Conservation (phyloP, 257 asterid genomes). For the Fraxinus quadrangulata region DNA sequence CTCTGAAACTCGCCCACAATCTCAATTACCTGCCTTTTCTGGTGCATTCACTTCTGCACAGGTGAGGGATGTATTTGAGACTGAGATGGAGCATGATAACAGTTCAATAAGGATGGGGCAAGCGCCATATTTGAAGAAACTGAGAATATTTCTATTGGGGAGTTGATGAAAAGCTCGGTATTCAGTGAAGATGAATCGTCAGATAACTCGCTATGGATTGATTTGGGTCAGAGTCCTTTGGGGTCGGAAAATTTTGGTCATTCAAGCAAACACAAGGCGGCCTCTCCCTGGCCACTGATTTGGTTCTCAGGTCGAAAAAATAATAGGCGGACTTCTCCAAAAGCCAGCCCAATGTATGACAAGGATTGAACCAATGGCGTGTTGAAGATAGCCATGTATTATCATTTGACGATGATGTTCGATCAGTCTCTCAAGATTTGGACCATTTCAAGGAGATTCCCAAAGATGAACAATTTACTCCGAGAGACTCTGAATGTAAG, state of each 20-base stretch:
- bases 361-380: conserved; percentile 50
- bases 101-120: conserved; percentile 81
- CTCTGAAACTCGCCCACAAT: conserved; percentile 58
- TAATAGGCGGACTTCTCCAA: conserved; percentile 64
- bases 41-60: conserved; percentile 97
- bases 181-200: conserved; percentile 97
- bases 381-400: conserved; percentile 51
- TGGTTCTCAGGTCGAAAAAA: conserved; percentile 80
- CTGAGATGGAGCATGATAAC: conserved; percentile 89
- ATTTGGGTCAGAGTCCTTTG: conserved; percentile 90
- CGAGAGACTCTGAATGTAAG: conserved; percentile 32
- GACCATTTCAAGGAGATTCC: conserved; percentile 70
- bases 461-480: conserved; percentile 52
- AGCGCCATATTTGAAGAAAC: conserved; percentile 96
- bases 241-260: conserved; percentile 70
- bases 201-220: conserved; percentile 96
- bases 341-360: conserved; percentile 68
- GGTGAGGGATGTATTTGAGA: conserved; percentile 92
- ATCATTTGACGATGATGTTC: conserved; percentile 89
- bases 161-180: conserved; percentile 92
- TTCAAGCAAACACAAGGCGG: conserved; percentile 50
- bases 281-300: conserved; percentile 81
- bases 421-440: conserved; percentile 80
- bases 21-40: conserved; percentile 97
- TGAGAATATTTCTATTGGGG: conserved; percentile 89